Evolutionary conservation across 805 yeast genomes (phyloP).

Genomic region (Yamadazyma laniorum): DNA sequence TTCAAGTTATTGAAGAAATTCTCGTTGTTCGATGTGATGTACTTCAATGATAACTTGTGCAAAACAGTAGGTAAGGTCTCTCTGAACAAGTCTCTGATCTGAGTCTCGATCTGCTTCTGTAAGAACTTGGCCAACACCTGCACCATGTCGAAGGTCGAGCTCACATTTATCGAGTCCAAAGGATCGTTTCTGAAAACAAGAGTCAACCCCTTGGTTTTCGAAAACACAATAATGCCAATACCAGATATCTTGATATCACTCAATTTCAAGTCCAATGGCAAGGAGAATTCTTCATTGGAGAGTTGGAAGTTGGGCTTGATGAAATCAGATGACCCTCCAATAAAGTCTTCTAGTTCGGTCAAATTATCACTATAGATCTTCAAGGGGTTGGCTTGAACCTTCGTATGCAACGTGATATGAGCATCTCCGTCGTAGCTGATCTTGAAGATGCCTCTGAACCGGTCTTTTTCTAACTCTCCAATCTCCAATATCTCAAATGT

Average conservation of each 20-base stretch:
- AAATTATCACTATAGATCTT: conserved; percentile 57
- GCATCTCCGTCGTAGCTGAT: conserved; percentile 76
- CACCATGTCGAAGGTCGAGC: conserved; percentile 83
- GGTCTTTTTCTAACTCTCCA: conserved; percentile 74
- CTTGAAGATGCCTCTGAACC: conserved; percentile 80
- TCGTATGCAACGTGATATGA: conserved; percentile 68
- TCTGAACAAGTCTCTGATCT: conserved; percentile 74
- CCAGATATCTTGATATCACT: conserved; percentile 73
- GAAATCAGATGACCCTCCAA: conserved; percentile 38
- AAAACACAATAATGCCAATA: conserved; percentile 80
- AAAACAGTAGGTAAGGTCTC: conserved; percentile 81
- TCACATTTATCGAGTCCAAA: conserved; percentile 74
- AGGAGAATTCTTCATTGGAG: conserved; percentile 65
- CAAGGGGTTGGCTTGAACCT: conserved; percentile 81
- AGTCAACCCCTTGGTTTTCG: conserved; percentile 78
- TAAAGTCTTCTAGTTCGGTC: conserved; percentile 30
- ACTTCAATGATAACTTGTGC: conserved; percentile 71
- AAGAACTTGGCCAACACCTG: conserved; percentile 80
- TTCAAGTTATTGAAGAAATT: conserved; percentile 7
- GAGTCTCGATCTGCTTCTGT: conserved; percentile 79
- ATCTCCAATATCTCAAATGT: conserved; percentile 75
- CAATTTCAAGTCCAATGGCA: conserved; percentile 74
- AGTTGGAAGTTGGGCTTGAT: conserved; percentile 65
- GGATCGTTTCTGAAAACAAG: conserved; percentile 89
- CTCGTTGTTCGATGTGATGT: conserved; percentile 17